Evolutionary conservation across 2,329 filamentous ascomycete genomes (phyloP).

Genomic region (Epichloe aotearoae): DNA sequence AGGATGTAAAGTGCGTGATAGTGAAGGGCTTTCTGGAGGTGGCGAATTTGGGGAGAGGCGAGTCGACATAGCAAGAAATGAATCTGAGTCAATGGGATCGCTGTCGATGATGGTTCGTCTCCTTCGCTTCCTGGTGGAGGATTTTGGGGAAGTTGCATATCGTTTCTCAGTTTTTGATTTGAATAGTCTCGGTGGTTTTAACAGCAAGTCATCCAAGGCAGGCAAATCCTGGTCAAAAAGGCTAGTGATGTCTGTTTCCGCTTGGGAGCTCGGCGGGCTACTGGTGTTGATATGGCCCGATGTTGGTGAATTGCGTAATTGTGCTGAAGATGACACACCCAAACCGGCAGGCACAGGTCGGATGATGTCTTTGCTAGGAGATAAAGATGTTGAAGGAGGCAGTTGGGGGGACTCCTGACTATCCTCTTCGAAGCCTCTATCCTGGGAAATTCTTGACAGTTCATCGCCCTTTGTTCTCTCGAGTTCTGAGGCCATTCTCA

Average conservation of each 20-base stretch:
- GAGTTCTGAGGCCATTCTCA: slow-evolving; percentile 26
- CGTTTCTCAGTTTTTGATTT: slow-evolving; percentile 12
- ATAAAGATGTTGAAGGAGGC: slow-evolving; percentile 24
- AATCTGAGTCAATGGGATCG: slow-evolving; percentile 15
- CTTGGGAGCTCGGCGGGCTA: slow-evolving; percentile 22
- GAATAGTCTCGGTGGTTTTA: slow-evolving; percentile 7
- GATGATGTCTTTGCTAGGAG: slow-evolving; percentile 8
- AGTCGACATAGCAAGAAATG: not conserved
- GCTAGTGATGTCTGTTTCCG: slow-evolving; percentile 25
- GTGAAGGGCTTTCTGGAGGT: not conserved
- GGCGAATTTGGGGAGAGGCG: not conserved
- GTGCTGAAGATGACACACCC: slow-evolving; percentile 17
- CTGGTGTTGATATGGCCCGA: slow-evolving; percentile 14
- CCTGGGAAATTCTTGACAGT: slow-evolving; percentile 39
- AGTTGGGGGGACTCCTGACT: slow-evolving; percentile 28
- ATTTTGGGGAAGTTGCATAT: slow-evolving; percentile 11
- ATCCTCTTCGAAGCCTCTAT: slow-evolving; percentile 38
- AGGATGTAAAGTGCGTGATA: not conserved
- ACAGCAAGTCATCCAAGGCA: slow-evolving; percentile 21
- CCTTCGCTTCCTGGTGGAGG: slow-evolving; percentile 18
- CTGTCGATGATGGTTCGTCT: slow-evolving; percentile 19
- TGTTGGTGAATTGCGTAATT: slow-evolving; percentile 15
- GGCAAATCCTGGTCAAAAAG: slow-evolving; percentile 25
- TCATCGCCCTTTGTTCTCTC: slow-evolving; percentile 24
- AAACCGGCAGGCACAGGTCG: slow-evolving; percentile 10